These are phyloP conservation scores for Actinidia arguta DNA, from an alignment of 179 eudicot species.

Conservation along the genomic window DNA sequence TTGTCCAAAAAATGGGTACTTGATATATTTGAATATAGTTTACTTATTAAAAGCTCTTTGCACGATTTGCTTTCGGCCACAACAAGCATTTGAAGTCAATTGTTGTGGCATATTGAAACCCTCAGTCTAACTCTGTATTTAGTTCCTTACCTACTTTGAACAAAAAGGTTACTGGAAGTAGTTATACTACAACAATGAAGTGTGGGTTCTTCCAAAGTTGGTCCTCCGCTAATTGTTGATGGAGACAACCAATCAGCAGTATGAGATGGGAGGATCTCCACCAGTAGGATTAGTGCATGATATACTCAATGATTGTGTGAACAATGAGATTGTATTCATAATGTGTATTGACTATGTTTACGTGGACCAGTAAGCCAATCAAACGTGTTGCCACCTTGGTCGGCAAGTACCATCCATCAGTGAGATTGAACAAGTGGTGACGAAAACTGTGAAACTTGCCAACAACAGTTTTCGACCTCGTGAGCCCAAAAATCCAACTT, in stretches of 20 bases:
- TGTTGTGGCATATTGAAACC: conserved; percentile 85
- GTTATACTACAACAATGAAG: conserved; percentile 66
- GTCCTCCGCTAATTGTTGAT: conserved; percentile 68
- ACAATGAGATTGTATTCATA: conserved; percentile 76
- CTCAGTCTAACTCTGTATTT: conserved; percentile 75
- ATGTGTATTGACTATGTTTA: conserved; percentile 75
- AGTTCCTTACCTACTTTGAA: conserved; percentile 67
- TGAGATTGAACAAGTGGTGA: conserved; percentile 90
- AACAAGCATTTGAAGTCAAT: conserved; percentile 87
- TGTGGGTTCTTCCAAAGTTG: conserved; percentile 67
- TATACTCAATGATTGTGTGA: conserved; percentile 51
- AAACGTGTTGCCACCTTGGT: conserved; percentile 86
- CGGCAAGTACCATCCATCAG: conserved; percentile 75
- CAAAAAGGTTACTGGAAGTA: conserved; percentile 65
- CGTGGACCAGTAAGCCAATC: conserved; percentile 93
- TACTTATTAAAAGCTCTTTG: conserved; percentile 89
- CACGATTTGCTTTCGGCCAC: conserved; percentile 95
- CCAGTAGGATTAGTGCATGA: conserved; percentile 92
- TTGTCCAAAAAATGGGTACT: too few relatives aligned
- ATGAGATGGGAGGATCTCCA: conserved; percentile 84
- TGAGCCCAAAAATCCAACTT: too few relatives aligned
- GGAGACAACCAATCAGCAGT: conserved; percentile 58
- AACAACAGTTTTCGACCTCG: conserved; percentile 46
- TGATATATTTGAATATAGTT: too few relatives aligned
- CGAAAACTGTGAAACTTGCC: conserved; percentile 64